These are phyloP conservation scores for Clitoria ternatea DNA, from an alignment of 306 rosid species.

Conservation along the genomic window DNA sequence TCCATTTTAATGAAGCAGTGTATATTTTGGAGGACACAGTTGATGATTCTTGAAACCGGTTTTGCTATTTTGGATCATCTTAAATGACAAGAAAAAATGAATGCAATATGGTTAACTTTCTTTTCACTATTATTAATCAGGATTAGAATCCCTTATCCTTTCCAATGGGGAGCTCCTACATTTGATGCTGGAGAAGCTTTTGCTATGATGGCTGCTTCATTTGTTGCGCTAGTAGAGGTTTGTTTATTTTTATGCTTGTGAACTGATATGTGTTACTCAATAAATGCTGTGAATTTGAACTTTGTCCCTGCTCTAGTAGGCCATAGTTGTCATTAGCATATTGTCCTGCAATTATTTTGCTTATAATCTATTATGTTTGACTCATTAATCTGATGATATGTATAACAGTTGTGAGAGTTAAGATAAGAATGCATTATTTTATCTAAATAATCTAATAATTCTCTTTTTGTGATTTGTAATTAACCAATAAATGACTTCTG, in stretches of 20 bases:
- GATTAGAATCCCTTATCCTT: slow-evolving; percentile 91
- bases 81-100: not conserved
- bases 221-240: slow-evolving; percentile 92
- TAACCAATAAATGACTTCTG: not conserved
- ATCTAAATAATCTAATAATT: not conserved
- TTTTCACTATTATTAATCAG: too few species aligned
- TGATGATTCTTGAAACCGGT: slow-evolving; percentile 11
- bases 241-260: slow-evolving; percentile 11
- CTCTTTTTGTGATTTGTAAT: not conserved
- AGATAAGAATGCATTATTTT: not conserved
- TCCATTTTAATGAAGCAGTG: not conserved
- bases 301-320: not conserved
- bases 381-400: not conserved
- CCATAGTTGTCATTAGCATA: not conserved
- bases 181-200: slow-evolving; percentile 94
- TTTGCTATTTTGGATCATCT: not conserved
- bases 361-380: not conserved
- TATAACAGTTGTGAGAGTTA: not conserved
- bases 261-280: slow-evolving; percentile 2
- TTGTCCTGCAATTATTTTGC: slow-evolving; percentile 2
- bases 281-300: slow-evolving; percentile 1
- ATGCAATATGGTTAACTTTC: slow-evolving; percentile 3
- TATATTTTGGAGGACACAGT: not conserved
- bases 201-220: slow-evolving; percentile 95
- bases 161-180: slow-evolving; percentile 98